Conservation (phyloP, 495 filamentous ascomycete genomes). For the Penicillium tannophilum region DNA sequence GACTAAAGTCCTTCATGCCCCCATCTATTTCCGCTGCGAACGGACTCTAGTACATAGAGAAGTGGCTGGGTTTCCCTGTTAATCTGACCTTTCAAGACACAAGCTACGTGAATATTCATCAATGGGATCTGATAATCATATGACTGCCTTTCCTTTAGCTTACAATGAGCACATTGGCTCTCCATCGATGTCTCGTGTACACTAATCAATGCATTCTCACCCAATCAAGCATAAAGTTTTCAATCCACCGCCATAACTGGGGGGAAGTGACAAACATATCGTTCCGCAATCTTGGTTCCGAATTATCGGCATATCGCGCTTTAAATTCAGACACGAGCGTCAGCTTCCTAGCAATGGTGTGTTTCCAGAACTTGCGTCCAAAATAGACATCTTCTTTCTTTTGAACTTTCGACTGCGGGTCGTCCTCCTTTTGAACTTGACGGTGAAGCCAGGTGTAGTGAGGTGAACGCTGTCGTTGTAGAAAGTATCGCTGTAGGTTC, state of each 20-base stretch:
- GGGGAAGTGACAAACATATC: slow-evolving; percentile 29
- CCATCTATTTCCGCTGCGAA: too few species aligned
- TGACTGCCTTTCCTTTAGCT: too few species aligned
- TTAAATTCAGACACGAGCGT: slow-evolving; percentile 30
- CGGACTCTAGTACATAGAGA: too few species aligned
- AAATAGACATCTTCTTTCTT: slow-evolving; percentile 29
- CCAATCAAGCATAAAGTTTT: slow-evolving; percentile 6
- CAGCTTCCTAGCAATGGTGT: slow-evolving; percentile 30
- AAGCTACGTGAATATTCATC: too few species aligned
- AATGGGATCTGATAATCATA: too few species aligned
- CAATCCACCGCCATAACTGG: slow-evolving; percentile 26
- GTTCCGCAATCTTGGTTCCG: slow-evolving; percentile 21
- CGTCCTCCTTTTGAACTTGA: slow-evolving; percentile 22
- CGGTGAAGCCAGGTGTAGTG: slow-evolving; percentile 22
- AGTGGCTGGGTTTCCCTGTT: too few species aligned
- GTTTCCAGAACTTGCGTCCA: slow-evolving; percentile 18
- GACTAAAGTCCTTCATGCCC: background rate
- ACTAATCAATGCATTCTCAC: too few species aligned
- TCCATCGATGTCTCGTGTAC: too few species aligned
- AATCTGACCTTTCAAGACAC: too few species aligned
- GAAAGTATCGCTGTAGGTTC: slow-evolving; percentile 18
- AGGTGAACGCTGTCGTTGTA: slow-evolving; percentile 17
- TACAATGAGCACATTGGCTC: too few species aligned
- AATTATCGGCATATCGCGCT: slow-evolving; percentile 17
- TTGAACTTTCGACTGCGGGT: slow-evolving; percentile 19